Conservation (phyloP, 108 stramenopile genomes). For the Nitzschia inconspicua region DNA sequence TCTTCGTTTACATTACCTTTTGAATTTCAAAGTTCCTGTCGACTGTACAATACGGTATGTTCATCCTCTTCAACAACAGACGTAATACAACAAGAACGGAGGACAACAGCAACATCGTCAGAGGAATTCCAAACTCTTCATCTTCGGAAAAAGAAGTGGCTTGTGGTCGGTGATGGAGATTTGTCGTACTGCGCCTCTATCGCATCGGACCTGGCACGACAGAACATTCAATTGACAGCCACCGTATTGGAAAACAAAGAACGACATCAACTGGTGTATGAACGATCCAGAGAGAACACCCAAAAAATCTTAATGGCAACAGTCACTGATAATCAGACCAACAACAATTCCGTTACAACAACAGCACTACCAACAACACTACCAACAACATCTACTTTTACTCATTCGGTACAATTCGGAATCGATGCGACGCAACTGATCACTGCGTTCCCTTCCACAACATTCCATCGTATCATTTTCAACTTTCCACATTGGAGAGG, state of each 20-base stretch:
- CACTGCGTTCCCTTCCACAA: slow-evolving; percentile 36
- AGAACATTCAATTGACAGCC: slow-evolving; percentile 42
- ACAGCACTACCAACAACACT: slow-evolving; percentile 21
- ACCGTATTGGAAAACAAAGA: slow-evolving; percentile 75
- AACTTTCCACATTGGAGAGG: slow-evolving; percentile 89
- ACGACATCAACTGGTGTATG: slow-evolving; percentile 47
- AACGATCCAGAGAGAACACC: slow-evolving; percentile 31
- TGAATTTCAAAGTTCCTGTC: neutral
- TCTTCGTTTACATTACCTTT: no score
- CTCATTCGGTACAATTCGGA: slow-evolving; percentile 51
- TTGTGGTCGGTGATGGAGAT: slow-evolving; percentile 84
- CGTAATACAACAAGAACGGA: neutral
- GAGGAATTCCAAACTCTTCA: neutral
- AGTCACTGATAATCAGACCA: neutral
- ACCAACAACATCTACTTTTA: neutral
- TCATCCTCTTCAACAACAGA: no score
- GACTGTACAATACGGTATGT: no score
- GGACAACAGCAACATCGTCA: neutral
- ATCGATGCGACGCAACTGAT: slow-evolving; percentile 64
- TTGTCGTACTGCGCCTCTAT: slow-evolving; percentile 66
- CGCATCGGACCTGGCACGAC: slow-evolving; percentile 28
- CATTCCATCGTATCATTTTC: slow-evolving; percentile 74
- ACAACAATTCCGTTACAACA: slow-evolving; percentile 1
- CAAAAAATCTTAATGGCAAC: slow-evolving; percentile 12
- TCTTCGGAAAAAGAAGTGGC: slow-evolving; percentile 3